Evolutionary conservation across 148 eudicot species (phyloP).

Genomic region (Beta vulgaris): DNA sequence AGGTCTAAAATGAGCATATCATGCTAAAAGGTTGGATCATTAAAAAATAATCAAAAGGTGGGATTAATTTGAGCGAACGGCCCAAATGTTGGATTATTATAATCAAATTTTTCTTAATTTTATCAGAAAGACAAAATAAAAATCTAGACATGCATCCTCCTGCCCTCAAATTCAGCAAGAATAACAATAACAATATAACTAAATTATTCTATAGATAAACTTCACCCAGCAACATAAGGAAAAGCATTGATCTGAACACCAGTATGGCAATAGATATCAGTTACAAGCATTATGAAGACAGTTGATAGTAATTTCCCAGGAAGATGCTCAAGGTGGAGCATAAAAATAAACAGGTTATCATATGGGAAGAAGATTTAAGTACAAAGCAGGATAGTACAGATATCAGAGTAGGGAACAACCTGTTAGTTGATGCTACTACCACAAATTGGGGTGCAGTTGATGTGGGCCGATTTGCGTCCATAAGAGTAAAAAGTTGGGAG

Average conservation of each 20-base stretch:
- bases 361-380: not conserved
- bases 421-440: constrained; percentile 96
- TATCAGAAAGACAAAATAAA: not conserved
- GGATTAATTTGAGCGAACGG: no score
- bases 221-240: not conserved
- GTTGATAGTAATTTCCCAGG: not conserved
- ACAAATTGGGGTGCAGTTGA: constrained; percentile 56
- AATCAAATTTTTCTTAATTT: no score
- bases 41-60: no score
- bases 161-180: not conserved
- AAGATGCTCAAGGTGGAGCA: not conserved
- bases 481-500: constrained; percentile 76
- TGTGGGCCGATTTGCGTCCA: constrained; percentile 69
- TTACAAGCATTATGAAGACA: not conserved
- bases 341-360: not conserved
- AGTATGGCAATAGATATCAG: not conserved
- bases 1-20: no score
- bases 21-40: no score
- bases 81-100: no score
- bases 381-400: not conserved
- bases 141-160: not conserved
- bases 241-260: not conserved
- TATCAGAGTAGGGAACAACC: constrained; percentile 38
- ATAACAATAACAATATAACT: not conserved
- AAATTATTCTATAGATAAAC: not conserved